Evolutionary conservation across 2,329 filamentous ascomycete species (phyloP).

Genomic region (Trichoderma lentiforme): DNA sequence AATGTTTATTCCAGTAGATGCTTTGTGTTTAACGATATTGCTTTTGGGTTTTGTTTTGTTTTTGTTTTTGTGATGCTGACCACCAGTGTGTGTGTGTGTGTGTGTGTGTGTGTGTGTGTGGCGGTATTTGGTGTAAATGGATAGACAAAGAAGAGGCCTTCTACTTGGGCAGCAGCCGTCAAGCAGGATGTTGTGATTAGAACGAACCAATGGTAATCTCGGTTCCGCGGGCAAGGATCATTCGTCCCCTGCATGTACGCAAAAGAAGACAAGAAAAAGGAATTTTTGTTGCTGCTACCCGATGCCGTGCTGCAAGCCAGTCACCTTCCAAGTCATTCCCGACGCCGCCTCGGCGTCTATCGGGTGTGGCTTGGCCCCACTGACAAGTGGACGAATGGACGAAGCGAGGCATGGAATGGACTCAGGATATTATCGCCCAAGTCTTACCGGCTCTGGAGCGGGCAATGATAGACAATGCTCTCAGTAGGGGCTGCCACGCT

Average conservation of each 20-base stretch:
- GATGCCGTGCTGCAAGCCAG: background rate
- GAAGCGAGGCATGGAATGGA: background rate
- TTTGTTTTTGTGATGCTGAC: background rate
- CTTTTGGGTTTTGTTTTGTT: background rate
- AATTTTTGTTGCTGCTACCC: background rate
- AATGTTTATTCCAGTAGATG: background rate
- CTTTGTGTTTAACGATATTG: background rate
- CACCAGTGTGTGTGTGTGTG: background rate
- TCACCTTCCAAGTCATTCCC: background rate
- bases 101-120: background rate
- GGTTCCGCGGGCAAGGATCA: background rate
- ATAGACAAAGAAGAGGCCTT: constrained; percentile 9
- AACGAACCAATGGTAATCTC: background rate
- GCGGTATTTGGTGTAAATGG: background rate
- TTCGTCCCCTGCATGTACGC: background rate
- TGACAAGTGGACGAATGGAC: background rate
- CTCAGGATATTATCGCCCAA: background rate
- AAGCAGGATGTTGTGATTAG: background rate
- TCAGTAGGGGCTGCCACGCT: constrained; percentile 24
- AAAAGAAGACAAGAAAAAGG: background rate
- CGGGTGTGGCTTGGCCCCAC: constrained; percentile 12
- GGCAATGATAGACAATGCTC: background rate
- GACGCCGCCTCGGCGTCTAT: constrained; percentile 8
- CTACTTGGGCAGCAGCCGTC: background rate
- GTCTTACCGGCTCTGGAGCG: background rate